Base-by-base conservation (phyloP, 2,329 filamentous ascomycete species). In the Teratosphaeriaceae sp. region DNA sequence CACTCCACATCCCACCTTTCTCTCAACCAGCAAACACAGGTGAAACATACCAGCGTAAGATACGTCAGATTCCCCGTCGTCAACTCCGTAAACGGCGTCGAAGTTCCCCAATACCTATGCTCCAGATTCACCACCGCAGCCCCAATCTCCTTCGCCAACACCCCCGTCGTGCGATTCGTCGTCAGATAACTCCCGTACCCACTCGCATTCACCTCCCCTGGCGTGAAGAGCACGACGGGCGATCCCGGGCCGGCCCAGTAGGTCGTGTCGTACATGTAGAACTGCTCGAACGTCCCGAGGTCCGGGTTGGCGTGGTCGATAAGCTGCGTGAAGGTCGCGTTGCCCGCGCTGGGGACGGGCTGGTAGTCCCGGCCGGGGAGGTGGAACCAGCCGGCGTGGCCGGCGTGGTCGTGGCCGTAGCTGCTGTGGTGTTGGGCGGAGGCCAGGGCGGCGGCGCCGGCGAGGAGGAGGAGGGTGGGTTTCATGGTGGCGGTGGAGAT, bases 221-320 rank as follows among this genome's bases (percentile, higher is more conserved):
- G 74, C 0, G 54, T 56, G 46, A 52, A 51, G 19, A 59, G 37
- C 18, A 62, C 50, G 55, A 76, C 69, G 5, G 76, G 76, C 16
- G 73, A 75, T 2, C 75, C 57, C 35, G 73, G 71, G 1, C 75
- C 76, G 11, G 63, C 63, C 73, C 73, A 79, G 50, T 60, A 72
- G 27, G 72, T 65, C 1, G 66, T 63, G 51, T 69, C 73, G 56
- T 68, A 79, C 64, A 68, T 77, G 56, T 70, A 79, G 31, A 69
- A 66, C 59, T 78, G 74, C 21, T 66, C 62, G 51, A 79, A 79
- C 0, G 71, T 78, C 9, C 75, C 75, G 11, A 76, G 60, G n/a
- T 62, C 62, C 1, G 75, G 75, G 50, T 79, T 64, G 3, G 67
- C 60, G 59, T 82, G 79, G 54, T 82, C 77, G 38, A 81, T 73